Percentiles rank a stretch among this genome's conserved stretches.
phyloP scores from a whole-genome alignment of 306 rosid species.

The Adenanthera pavonina region DNA sequence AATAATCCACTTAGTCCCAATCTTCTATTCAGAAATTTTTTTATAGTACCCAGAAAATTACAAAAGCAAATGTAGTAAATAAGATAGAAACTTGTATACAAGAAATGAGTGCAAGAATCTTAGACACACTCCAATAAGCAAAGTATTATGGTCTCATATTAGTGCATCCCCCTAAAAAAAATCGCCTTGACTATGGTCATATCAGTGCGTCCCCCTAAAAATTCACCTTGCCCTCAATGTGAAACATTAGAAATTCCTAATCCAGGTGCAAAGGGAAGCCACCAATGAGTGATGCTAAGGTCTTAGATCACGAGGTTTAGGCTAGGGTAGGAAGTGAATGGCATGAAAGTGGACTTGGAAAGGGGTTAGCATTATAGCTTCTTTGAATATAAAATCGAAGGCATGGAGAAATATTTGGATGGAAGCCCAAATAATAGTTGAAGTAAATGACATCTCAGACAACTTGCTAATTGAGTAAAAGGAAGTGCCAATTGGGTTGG shows the following conservation, averaged over 20 bases:
- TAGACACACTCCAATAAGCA: not conserved
- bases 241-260: not conserved
- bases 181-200: not conserved
- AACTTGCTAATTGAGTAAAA: not conserved
- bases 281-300: not conserved
- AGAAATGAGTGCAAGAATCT: not conserved
- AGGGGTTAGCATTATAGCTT: not conserved
- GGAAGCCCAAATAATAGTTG: not conserved
- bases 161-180: not conserved
- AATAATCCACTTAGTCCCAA: slow-evolving; percentile 30
- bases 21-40: slow-evolving; percentile 13
- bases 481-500: no score
- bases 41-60: not conserved
- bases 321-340: not conserved
- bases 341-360: not conserved
- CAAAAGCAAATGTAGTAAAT: not conserved
- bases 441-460: not conserved
- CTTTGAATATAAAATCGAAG: not conserved
- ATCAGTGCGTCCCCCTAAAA: not conserved
- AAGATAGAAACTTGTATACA: not conserved
- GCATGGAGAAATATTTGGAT: not conserved
- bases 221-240: not conserved
- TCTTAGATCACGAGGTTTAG: not conserved
- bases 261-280: not conserved
- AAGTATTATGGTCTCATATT: not conserved